These are phyloP conservation scores for Ascodesmis nigricans DNA, from an alignment of 495 filamentous ascomycete genomes.

Conservation along the genomic window DNA sequence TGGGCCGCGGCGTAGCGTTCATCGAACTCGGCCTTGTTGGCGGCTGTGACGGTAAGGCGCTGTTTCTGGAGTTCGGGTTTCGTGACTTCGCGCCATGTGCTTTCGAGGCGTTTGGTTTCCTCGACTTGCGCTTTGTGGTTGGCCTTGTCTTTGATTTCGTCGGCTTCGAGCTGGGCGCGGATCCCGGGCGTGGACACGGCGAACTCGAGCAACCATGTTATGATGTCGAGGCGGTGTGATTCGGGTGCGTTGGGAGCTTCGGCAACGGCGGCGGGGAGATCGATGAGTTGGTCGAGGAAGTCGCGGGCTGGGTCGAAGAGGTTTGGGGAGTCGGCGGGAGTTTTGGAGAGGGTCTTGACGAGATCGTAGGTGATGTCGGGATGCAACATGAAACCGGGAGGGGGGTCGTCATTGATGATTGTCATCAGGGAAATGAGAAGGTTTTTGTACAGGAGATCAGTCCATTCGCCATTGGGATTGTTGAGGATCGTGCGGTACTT, in stretches of 20 bases:
- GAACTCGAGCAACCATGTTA: slow-evolving; percentile 8
- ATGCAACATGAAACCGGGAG: no score
- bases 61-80: slow-evolving; percentile 14
- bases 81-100: slow-evolving; percentile 14
- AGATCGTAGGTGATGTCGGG: slow-evolving; percentile 10
- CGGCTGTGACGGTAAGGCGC: slow-evolving; percentile 8
- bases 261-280: slow-evolving; percentile 1
- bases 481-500: slow-evolving; percentile 19
- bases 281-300: slow-evolving; percentile 6
- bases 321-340: slow-evolving; percentile 9
- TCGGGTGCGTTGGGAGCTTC: slow-evolving; percentile 5
- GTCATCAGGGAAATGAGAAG: slow-evolving; percentile 11
- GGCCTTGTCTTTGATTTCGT: slow-evolving; percentile 8
- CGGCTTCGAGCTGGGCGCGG: slow-evolving; percentile 10
- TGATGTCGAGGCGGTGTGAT: slow-evolving; percentile 7
- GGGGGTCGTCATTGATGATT: slow-evolving; percentile 13
- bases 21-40: slow-evolving; percentile 13
- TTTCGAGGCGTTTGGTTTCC: slow-evolving; percentile 12
- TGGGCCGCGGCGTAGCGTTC: slow-evolving; percentile 12
- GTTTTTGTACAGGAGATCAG: slow-evolving; percentile 17
- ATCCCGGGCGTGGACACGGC: slow-evolving; percentile 7
- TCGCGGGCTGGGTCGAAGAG: slow-evolving; percentile 12
- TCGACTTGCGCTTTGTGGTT: slow-evolving; percentile 4
- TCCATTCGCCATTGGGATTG: slow-evolving; percentile 19
- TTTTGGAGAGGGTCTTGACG: slow-evolving; percentile 7